Conservation (phyloP, 495 filamentous ascomycete species). For the Lindgomyces ingoldianus region DNA sequence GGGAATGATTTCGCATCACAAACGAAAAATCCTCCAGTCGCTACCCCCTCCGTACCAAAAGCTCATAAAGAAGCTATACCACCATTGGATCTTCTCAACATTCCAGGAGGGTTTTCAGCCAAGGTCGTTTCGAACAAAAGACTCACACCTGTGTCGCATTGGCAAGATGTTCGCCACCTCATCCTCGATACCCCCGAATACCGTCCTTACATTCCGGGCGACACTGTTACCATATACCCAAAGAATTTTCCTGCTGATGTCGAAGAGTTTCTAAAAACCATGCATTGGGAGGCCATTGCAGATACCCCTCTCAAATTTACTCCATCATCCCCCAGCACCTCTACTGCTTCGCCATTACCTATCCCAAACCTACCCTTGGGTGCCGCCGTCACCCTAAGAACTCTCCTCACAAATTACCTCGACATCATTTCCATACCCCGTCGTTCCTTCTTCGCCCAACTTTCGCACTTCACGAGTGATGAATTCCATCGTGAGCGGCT, state of each 20-base stretch:
- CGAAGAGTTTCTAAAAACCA: slow-evolving; percentile 67
- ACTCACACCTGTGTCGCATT: slow-evolving; percentile 73
- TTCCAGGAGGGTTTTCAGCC: slow-evolving; percentile 53
- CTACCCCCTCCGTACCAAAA: too few relatives aligned
- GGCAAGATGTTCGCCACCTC: slow-evolving; percentile 92
- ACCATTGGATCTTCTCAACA: slow-evolving; percentile 53
- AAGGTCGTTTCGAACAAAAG: slow-evolving; percentile 62
- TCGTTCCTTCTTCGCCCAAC: slow-evolving; percentile 75
- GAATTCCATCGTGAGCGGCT: slow-evolving; percentile 76
- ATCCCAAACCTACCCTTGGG: slow-evolving; percentile 42
- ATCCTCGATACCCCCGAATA: slow-evolving; percentile 53
- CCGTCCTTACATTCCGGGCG: slow-evolving; percentile 64
- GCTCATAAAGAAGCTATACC: too few relatives aligned
- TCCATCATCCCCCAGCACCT: slow-evolving; percentile 38
- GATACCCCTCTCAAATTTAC: slow-evolving; percentile 61
- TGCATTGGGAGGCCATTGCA: slow-evolving; percentile 73
- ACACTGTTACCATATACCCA: slow-evolving; percentile 76
- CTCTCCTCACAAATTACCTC: slow-evolving; percentile 75
- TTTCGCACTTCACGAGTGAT: slow-evolving; percentile 72
- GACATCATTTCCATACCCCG: slow-evolving; percentile 88
- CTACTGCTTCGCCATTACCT: slow-evolving; percentile 46
- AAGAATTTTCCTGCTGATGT: slow-evolving; percentile 85
- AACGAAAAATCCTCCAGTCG: too few relatives aligned
- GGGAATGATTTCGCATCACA: background rate
- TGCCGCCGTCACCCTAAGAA: slow-evolving; percentile 62